Evolutionary conservation across 2,329 filamentous ascomycete genomes (phyloP), one percentile per base, ranked within the genome.

Genomic region (Cladosporium sp.): DNA sequence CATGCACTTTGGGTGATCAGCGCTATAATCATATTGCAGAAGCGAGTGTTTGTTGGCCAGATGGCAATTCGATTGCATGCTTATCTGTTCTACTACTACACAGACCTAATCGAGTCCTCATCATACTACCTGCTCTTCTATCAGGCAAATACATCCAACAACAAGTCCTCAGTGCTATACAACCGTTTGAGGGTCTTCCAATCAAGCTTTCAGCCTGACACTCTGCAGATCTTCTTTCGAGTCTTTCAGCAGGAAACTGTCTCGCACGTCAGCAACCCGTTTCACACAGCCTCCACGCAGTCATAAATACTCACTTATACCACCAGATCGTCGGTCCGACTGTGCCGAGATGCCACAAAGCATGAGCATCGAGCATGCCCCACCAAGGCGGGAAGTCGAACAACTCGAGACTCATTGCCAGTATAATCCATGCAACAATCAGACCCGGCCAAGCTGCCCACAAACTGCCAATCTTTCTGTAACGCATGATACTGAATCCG

Each of bases 371-470:
- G 52, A 99, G 75, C 73, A 88, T 86, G 7, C 90, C 89, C 73
- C 84, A 81, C 76, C 89, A 82, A 2, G 94, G 94, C 56, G 94
- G 85, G 69, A 99, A 99, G 74, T 99, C 94, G 63, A 97, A 84
- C 66, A 99, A 74, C 78, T 99, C 94, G 74, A 99, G 80, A 73
- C 93, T 93, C 94, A 99, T 99, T 37, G 90, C 92, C 71, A 93
- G 78, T 67, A 93, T 85, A 66, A 99, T 83, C 92, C 92, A 97
- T 2, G 89, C 89, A 50, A 97, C 93, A 64, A 93, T 91, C 69
- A 97, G 76, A 66, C 90, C 91, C 0, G 94, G 94, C 89, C 90
- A 96, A 59, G 88, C 84, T 25, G 92, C 87, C 94, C 94, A 99
- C 17, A 81, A 75, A 63, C 87, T 84, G 47, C 85, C 84, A 17